Evolutionary conservation across 2,329 filamentous ascomycete species (phyloP).

Genomic region (Ophiocordyceps camponoti-leonardi): DNA sequence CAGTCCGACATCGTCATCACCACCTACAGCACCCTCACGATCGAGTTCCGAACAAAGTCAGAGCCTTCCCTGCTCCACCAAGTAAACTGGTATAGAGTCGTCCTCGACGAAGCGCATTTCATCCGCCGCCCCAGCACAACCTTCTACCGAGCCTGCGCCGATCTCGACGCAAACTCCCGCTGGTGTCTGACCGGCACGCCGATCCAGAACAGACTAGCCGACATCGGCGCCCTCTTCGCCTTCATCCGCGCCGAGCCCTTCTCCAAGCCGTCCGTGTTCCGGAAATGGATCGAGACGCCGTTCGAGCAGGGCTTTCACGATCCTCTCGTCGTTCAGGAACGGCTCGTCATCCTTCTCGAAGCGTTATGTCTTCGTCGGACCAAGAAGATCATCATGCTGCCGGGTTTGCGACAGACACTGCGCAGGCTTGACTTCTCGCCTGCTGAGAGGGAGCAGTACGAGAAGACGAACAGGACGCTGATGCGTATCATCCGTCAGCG

Average conservation of each 20-base stretch:
- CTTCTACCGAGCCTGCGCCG: background rate
- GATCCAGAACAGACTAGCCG: background rate
- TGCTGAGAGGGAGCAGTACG: background rate
- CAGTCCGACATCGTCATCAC: background rate
- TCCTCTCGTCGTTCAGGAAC: background rate
- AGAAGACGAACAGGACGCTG: background rate
- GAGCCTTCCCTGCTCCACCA: background rate
- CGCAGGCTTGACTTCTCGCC: background rate
- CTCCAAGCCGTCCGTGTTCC: background rate
- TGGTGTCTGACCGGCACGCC: background rate
- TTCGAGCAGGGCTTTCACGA: background rate
- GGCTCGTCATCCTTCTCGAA: background rate
- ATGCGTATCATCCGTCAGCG: background rate
- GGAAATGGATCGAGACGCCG: background rate
- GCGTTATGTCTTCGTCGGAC: background rate
- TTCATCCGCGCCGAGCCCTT: background rate
- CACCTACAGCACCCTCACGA: background rate
- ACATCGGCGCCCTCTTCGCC: background rate
- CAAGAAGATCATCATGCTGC: background rate
- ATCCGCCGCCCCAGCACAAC: background rate
- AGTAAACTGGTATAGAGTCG: background rate
- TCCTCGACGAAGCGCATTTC: background rate
- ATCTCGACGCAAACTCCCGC: background rate
- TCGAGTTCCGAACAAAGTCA: background rate
- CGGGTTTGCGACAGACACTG: background rate